Base-by-base conservation (phyloP, 2,329 filamentous ascomycete genomes). In the Trichophyton mentagrophytes region DNA sequence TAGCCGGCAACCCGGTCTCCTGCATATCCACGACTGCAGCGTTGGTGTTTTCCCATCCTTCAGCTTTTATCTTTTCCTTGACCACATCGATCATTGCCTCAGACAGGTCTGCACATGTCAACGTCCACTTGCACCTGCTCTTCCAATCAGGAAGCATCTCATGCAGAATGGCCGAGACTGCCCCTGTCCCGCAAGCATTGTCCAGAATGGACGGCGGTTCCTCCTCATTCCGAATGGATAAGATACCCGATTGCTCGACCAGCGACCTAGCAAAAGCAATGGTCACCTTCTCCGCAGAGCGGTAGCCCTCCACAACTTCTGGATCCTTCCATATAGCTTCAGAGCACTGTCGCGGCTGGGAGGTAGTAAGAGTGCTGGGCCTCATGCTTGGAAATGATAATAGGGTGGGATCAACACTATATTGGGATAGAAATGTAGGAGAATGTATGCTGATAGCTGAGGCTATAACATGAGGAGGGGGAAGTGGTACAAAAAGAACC, bases 81-180 rank as follows among this genome's bases (percentile, higher is more conserved):
- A 61, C 60, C 30, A 55, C 40, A 53, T 58, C 42, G 17, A 61
- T 44, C 60, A 61, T 61, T 3, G 55, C 60, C n/a, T 58, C 60
- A n/a, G 60, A 61, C 30, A 61, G 51, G 55, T 61, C 60, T 13
- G 60, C 60, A 25, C 60, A 61, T 38, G 53, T 61, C 55, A 61
- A 53, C 13, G 27, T 58, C 55, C 60, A 61, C 20, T 15, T 33
- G 17, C 25, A 17, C 8, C 17, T 15, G n/a, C 3, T n/a, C 49
- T 25, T 49, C 59, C 55, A 42, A 58, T 57, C 55, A 42, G 25
- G 22, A 33, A 61, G 60, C 60, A 58, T 58, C 25, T 58, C 60
- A 42, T 61, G 55, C 55, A 61, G 20, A 53, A 58, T 44, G 17
- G 22, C 9, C 13, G 60, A 61, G 40, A 61, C 42, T 3, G 55